Conservation (phyloP, 2,329 filamentous ascomycete species). For the Helotiales sp. region DNA sequence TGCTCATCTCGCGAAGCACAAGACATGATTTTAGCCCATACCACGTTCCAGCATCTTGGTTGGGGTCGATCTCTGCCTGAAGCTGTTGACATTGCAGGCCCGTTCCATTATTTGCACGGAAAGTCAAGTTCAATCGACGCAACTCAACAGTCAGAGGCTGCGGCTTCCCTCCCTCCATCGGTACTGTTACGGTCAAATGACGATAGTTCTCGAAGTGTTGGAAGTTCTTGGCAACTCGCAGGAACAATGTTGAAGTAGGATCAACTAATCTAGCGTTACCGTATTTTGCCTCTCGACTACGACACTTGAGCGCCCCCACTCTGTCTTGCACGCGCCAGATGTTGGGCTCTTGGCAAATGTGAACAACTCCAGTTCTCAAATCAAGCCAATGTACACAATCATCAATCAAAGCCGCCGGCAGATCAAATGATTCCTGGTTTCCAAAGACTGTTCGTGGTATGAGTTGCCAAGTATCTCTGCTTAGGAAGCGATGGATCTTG, state of each 20-base stretch:
- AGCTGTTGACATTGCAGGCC: constrained; percentile 52
- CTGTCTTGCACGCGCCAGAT: constrained; percentile 40
- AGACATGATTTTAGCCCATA: constrained; percentile 61
- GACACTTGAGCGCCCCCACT: constrained; percentile 43
- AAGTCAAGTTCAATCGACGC: constrained; percentile 52
- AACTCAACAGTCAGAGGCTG: constrained; percentile 53
- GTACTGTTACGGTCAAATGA: constrained; percentile 49
- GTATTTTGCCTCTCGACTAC: constrained; percentile 30
- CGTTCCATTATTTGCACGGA: constrained; percentile 46
- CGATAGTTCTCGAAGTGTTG: constrained; percentile 46
- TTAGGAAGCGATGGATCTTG: constrained; percentile 29
- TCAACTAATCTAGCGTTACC: constrained; percentile 44
- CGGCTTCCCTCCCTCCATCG: constrained; percentile 13
- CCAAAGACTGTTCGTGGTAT: constrained; percentile 38
- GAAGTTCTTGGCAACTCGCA: constrained; percentile 46
- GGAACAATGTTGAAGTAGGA: constrained; percentile 44
- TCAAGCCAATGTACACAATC: constrained; percentile 61
- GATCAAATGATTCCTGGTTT: constrained; percentile 39
- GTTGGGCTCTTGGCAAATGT: constrained; percentile 49
- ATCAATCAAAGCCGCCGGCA: constrained; percentile 51
- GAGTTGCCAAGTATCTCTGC: constrained; percentile 27
- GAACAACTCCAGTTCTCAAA: constrained; percentile 43
- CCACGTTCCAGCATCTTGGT: constrained; percentile 60
- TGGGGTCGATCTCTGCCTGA: constrained; percentile 49
- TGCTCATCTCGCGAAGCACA: constrained; percentile 48